Evolutionary conservation across 2,329 filamentous ascomycete species (phyloP), one percentile per base, ranked within the genome.

Genomic region (Mariannaea sp.): DNA sequence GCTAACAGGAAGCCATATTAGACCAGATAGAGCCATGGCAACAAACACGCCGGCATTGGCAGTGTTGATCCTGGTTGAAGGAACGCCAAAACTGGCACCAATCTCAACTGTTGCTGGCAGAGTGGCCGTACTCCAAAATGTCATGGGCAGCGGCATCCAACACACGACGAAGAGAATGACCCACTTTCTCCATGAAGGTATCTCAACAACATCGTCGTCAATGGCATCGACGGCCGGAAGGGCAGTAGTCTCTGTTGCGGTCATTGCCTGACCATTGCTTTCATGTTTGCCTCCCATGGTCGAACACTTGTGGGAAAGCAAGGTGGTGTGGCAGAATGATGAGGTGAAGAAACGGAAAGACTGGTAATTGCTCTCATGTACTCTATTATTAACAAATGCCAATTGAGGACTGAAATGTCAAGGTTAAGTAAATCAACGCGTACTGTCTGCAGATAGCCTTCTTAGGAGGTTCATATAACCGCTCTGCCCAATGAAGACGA

Each of bases 101-200:
- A 66, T 40, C 27, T 66, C 64, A 3, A 56, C 16, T 0, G 58
- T 65, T 0, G 61, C 64, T 2, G 64, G 62, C 64, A 66, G 64
- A 4, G 66, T 60, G 1, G 64, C 61, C 0, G 64, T 66, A 29
- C 64, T 61, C 64, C 64, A 66, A 40, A 66, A 66, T 2, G 64
- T 66, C 64, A 65, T 66, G 8, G 64, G 64, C 4, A 66, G 51
- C 1, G 64, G 62, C 64, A 66, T 66, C 64, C 64, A 66, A 6
- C 64, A 66, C 8, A 66, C 64, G 4, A 66, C 64, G 14, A 66
- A 66, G 12, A 66, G 61, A 9, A 66, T 66, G 1, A 66, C 50
- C 62, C 64, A 66, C 56, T 61, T 66, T n/a, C 64, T 45, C 64
- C 64, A 66, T 0, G 57, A 27, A 0, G 64, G 59, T 2, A 66